phyloP scores from a whole-genome alignment of 495 filamentous ascomycete genomes.

The Podospora bellae-mahoneyi region DNA sequence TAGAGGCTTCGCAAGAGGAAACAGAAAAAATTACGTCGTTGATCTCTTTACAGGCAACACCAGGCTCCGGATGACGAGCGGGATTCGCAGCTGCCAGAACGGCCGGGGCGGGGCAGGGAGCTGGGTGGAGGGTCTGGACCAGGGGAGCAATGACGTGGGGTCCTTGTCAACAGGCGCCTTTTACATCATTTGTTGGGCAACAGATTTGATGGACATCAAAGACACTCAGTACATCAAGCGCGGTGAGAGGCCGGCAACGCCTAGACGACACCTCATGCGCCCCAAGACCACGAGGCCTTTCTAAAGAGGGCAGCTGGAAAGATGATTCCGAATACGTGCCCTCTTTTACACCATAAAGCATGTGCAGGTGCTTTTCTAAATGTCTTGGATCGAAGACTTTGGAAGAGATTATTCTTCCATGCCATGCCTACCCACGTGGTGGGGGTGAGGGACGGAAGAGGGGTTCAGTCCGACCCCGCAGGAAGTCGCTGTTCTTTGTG shows the following conservation, averaged over 20 bases:
- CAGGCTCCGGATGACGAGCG: constrained; percentile 12
- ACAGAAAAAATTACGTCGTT: constrained; percentile 16
- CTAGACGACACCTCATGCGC: not conserved
- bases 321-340: not conserved
- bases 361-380: not conserved
- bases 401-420: not conserved
- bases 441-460: constrained; percentile 6
- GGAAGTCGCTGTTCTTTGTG: not conserved
- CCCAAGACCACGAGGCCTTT: not conserved
- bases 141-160: constrained; percentile 21
- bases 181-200: constrained; percentile 12
- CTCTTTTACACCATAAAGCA: not conserved
- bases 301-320: not conserved
- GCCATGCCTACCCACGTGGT: constrained; percentile 13
- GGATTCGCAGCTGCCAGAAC: constrained; percentile 9
- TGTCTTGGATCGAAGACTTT: constrained; percentile 7
- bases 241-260: not conserved
- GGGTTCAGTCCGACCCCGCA: constrained; percentile 3
- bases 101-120: constrained; percentile 17
- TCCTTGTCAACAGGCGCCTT: not conserved
- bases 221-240: not conserved
- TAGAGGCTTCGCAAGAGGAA: not conserved
- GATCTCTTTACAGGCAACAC: constrained; percentile 15
- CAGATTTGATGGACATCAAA: not conserved
- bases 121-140: not conserved